Evolutionary conservation across 2,329 filamentous ascomycete species (phyloP), one percentile per base, ranked within the genome.

Genomic region (Sporothrix sp.): DNA sequence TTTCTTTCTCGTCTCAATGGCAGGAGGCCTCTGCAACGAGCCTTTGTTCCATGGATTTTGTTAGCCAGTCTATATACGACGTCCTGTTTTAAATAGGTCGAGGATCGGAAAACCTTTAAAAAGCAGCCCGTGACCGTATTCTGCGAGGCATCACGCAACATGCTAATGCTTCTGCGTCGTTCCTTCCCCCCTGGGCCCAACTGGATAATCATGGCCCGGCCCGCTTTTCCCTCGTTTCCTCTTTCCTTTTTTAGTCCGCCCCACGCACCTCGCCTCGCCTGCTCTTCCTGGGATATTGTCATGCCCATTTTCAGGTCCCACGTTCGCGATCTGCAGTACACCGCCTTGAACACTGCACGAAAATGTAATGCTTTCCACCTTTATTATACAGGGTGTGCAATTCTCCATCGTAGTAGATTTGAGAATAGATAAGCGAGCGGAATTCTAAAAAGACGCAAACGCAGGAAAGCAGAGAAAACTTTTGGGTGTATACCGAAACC

Each of bases 401-500:
- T 45, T 45, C 40, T 45, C 20, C 23, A 33, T 33, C 42, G n/a
- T n/a, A n/a, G n/a, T 40, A 23, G 4, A 9, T 35, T 10, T 8
- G 42, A 32, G n/a, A 21, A 5, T 28, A 10, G 25, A 6, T 6
- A 28, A 28, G 25, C 25, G n/a, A 45, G 30, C 21, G 28, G 20
- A 45, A 27, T 50, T 14, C n/a, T 32, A 20, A 48, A 44, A 4
- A 38, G 8, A 46, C 13, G 30, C 16, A 21, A 25, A 48, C 16
- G 11, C 25, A 23, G 47, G 37, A 44, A 59, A 53, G 37, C n/a
- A 45, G 3, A 10, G 39, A 16, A 45, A 65, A 65, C 61, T 66
- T 65, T 65, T 65, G 60, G 66, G 66, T 69, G 68, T 68, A 60
- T 50, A 47, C 35, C 30, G 30, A 51, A n/a, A 45, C 7, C 16